Evolutionary conservation across 2,329 filamentous ascomycete species (phyloP), one percentile per base, ranked within the genome.

Genomic region (Fusarium sacchari): DNA sequence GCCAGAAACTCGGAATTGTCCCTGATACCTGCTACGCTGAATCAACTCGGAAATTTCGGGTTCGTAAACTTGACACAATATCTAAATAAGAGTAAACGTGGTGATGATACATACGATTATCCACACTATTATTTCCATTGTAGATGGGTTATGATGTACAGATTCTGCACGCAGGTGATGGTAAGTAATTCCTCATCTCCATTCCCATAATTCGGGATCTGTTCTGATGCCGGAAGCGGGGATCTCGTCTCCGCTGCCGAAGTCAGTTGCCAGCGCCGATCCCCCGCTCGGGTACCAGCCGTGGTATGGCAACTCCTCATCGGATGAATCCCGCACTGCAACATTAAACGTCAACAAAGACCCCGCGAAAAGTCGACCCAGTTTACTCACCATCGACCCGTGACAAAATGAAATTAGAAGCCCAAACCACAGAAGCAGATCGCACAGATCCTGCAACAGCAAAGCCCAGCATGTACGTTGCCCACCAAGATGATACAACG

Each of bases 401-500:
- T 8, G 6, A 2, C 14, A 22, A 20, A 0, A 44, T 32, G 13
- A 17, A 18, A 2, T 17, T 12, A 10, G 39, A 43, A 17, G 22
- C 39, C 24, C 22, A 7, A 13, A 8, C 44, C 7, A 49, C 14
- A 12, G 32, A 43, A n/a, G 13, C 47, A 32, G n/a, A 46, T 10
- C 26, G 24, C 14, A 32, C 22, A 6, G 11, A 20, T 26, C n/a
- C 40, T n/a, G 11, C 55, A 43, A 18, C 9, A 15, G 11, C 32
- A 10, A 32, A 13, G 20, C 47, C 20, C 24, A 64, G 15, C 20
- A 65, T 65, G 62, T 64, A 40, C 9, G 26, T 32, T 8, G 3
- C 8, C 6, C 4, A 4, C 2, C 15, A 2, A 0, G 6, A 5
- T 9, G 12, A 5, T 5, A 6, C 24, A 28, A 6, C 13, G 0